Evolutionary conservation across 352 stramenopile genomes (phyloP).

Genomic region (Phytophthora megakarya): DNA sequence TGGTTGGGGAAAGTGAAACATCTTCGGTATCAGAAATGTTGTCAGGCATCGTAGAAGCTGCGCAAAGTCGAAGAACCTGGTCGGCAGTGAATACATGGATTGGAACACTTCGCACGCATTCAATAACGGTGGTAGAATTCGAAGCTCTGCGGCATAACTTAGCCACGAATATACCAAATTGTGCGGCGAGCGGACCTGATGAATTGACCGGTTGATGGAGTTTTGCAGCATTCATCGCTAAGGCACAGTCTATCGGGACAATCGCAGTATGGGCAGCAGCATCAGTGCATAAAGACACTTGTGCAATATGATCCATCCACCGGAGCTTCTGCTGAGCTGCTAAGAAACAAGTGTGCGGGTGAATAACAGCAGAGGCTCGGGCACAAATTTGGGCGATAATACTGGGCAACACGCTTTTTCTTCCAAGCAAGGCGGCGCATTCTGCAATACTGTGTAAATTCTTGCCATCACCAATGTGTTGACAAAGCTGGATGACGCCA

Average conservation of each 20-base stretch:
- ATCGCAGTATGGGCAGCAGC: slow-evolving; percentile 9
- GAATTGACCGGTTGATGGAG: slow-evolving; percentile 12
- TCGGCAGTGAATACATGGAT: slow-evolving; percentile 18
- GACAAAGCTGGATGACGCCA: slow-evolving; percentile 36
- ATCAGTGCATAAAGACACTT: slow-evolving; percentile 41
- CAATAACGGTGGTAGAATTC: slow-evolving; percentile 27
- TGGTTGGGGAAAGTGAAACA: slow-evolving; percentile 22
- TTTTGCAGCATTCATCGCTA: slow-evolving; percentile 14
- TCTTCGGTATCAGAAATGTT: not conserved
- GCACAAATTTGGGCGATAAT: slow-evolving; percentile 45
- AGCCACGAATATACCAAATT: slow-evolving; percentile 26
- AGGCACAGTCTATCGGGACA: slow-evolving; percentile 45
- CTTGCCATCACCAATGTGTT: slow-evolving; percentile 9
- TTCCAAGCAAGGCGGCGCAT: slow-evolving; percentile 34
- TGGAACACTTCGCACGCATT: slow-evolving; percentile 40
- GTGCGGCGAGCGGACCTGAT: not conserved
- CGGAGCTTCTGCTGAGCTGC: slow-evolving; percentile 46
- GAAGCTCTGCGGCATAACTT: slow-evolving; percentile 33
- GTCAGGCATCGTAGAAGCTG: slow-evolving; percentile 19
- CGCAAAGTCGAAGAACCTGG: slow-evolving; percentile 39
- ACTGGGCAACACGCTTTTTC: slow-evolving; percentile 17
- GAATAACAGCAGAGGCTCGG: not conserved
- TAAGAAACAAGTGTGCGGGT: slow-evolving; percentile 49
- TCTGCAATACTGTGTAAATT: slow-evolving; percentile 23
- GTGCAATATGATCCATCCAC: slow-evolving; percentile 48